Conservation (phyloP, 2,329 filamentous ascomycete genomes). For the Calycina herbarum region DNA sequence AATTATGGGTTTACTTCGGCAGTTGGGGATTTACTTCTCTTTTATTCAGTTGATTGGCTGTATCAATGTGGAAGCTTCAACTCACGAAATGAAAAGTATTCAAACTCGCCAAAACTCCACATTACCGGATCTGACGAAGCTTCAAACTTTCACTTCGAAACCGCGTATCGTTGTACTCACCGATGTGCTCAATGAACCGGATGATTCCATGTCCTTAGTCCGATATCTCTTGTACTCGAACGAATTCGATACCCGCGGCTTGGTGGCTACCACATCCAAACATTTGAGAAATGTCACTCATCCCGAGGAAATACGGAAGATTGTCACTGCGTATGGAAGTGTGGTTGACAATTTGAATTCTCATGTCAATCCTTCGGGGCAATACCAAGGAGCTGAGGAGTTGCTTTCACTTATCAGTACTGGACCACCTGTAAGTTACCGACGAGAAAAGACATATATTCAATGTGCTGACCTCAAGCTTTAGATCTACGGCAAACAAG, state of each 20-base stretch:
- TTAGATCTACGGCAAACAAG: no score
- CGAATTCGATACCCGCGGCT: constrained; percentile 41
- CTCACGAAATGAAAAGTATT: background rate
- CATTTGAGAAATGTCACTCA: constrained; percentile 27
- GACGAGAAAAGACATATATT: background rate
- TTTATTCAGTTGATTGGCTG: background rate
- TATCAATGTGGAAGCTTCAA: background rate
- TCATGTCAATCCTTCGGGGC: constrained; percentile 42
- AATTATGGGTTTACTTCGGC: background rate
- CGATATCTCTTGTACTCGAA: constrained; percentile 42
- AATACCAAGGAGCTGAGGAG: constrained; percentile 36
- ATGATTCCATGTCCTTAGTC: constrained; percentile 41
- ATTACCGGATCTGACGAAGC: constrained; percentile 1
- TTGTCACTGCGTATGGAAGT: constrained; percentile 16
- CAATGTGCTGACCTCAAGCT: background rate
- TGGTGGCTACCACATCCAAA: constrained; percentile 42
- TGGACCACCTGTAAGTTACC: constrained; percentile 30
- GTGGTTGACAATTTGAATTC: constrained; percentile 41
- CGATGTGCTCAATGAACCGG: constrained; percentile 43
- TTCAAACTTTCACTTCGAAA: constrained; percentile 25
- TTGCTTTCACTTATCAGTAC: constrained; percentile 31
- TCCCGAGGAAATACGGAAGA: constrained; percentile 17
- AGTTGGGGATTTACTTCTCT: background rate
- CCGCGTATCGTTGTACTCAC: constrained; percentile 43
- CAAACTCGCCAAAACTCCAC: background rate